phyloP scores from a whole-genome alignment of 2,329 filamentous ascomycete species.

The Chalara sp. region DNA sequence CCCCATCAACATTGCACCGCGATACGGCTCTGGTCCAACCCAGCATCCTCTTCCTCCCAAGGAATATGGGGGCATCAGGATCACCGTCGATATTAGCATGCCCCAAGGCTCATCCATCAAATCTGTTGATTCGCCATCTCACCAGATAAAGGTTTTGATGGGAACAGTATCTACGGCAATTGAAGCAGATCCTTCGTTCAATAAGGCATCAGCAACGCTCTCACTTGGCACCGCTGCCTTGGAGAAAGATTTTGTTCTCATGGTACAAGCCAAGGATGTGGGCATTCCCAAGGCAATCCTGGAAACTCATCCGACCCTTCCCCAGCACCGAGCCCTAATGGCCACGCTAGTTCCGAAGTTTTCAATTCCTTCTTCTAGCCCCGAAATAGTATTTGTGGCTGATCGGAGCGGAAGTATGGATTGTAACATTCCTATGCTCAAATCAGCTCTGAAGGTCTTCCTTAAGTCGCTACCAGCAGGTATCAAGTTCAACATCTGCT shows the following conservation, averaged over 20 bases:
- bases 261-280: constrained; percentile 53
- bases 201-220: constrained; percentile 56
- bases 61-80: constrained; percentile 23
- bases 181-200: constrained; percentile 42
- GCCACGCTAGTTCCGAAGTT: constrained; percentile 65
- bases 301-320: constrained; percentile 56
- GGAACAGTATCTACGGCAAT: constrained; percentile 46
- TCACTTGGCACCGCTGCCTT: constrained; percentile 46
- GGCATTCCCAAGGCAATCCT: constrained; percentile 57
- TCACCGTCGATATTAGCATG: constrained; percentile 55
- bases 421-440: constrained; percentile 44
- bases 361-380: constrained; percentile 43
- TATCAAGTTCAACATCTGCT: constrained; percentile 64
- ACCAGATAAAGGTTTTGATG: constrained; percentile 59
- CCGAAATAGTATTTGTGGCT: constrained; percentile 66
- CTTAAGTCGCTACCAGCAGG: constrained; percentile 59
- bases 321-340: constrained; percentile 61
- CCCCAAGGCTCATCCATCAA: constrained; percentile 48
- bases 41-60: not conserved
- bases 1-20: constrained; percentile 58
- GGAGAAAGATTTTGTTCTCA: constrained; percentile 59
- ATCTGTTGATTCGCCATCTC: constrained; percentile 58
- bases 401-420: constrained; percentile 66
- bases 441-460: constrained; percentile 53
- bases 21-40: constrained; percentile 45